These are phyloP conservation scores for Fusarium verrucosum DNA, from an alignment of 2,329 filamentous ascomycete genomes.

Conservation along the genomic window DNA sequence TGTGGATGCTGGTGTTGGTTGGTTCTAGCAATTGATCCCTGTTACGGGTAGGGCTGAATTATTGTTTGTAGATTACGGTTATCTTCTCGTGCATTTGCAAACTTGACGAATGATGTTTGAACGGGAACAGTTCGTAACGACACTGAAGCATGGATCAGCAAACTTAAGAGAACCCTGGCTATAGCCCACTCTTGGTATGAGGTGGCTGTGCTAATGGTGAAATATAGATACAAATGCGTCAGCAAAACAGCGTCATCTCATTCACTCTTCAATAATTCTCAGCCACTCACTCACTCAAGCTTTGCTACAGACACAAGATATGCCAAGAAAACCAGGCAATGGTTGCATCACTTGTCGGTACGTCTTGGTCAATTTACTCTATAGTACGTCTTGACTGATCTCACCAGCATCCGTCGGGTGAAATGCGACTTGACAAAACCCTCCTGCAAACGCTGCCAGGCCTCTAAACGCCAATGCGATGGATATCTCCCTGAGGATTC, in stretches of 20 bases:
- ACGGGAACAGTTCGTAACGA: background rate
- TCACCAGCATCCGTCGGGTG: constrained; percentile 48
- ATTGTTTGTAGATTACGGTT: background rate
- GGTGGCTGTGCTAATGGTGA: constrained; percentile 26
- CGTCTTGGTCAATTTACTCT: background rate
- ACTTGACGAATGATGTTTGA: background rate
- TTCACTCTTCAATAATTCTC: background rate
- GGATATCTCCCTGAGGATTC: constrained; percentile 45
- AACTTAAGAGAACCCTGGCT: background rate
- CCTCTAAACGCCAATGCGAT: constrained; percentile 46
- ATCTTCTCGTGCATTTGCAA: background rate
- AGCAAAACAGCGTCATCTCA: background rate
- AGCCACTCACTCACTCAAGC: fast-evolving
- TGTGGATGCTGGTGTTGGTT: background rate
- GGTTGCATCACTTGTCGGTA: constrained; percentile 44
- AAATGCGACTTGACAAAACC: constrained; percentile 51
- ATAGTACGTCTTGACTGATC: background rate
- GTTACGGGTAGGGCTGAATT: background rate
- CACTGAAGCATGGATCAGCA: background rate
- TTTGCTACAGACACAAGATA: background rate
- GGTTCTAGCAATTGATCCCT: background rate
- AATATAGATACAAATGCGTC: background rate
- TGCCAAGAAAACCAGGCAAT: constrained; percentile 41
- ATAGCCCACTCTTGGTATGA: background rate
- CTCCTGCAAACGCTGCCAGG: constrained; percentile 42